A percentile compares a stretch with the other conserved stretches of the same genome.
phyloP scores from a whole-genome alignment of 768 basidiomycete genomes.

The Galerina marginata region DNA sequence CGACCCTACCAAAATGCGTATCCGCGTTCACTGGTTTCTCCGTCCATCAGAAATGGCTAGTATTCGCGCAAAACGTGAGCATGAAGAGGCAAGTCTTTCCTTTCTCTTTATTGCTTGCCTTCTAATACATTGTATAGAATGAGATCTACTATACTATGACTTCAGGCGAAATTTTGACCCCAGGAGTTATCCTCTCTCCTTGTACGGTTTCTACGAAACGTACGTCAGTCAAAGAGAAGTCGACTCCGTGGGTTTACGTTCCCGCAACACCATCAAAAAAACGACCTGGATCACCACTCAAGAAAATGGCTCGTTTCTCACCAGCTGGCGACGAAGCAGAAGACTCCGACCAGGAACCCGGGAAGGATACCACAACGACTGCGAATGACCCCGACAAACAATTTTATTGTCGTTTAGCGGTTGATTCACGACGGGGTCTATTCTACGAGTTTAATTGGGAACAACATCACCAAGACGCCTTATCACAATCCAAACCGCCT shows the following conservation, averaged over 20 bases:
- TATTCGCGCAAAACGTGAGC: slow-evolving; percentile 63
- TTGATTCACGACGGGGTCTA: slow-evolving; percentile 61
- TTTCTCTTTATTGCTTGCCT: neutral
- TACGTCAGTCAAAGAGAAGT: slow-evolving; percentile 11
- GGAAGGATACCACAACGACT: slow-evolving; percentile 16
- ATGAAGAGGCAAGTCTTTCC: slow-evolving; percentile 53
- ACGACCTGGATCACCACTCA: slow-evolving; percentile 24
- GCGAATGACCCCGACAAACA: slow-evolving; percentile 26
- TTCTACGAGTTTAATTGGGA: slow-evolving; percentile 71
- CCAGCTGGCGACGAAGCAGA: slow-evolving; percentile 12
- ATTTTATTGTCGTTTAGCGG: slow-evolving; percentile 65
- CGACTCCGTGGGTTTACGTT: slow-evolving; percentile 14
- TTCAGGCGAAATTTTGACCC: slow-evolving; percentile 51
- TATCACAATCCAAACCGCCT: slow-evolving; percentile 31
- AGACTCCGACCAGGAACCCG: slow-evolving; percentile 26
- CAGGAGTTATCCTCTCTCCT: slow-evolving; percentile 54
- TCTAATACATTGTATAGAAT: slow-evolving; percentile 50
- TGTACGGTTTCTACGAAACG: slow-evolving; percentile 50
- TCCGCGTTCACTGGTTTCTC: slow-evolving; percentile 80
- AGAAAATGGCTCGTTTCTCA: slow-evolving; percentile 23
- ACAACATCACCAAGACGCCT: slow-evolving; percentile 45
- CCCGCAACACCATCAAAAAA: slow-evolving; percentile 26
- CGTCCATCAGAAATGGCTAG: slow-evolving; percentile 66
- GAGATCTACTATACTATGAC: slow-evolving; percentile 75
- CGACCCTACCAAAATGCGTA: slow-evolving; percentile 50